Evolutionary conservation across 1,139 yeast genomes (phyloP), one percentile per base, ranked within the genome.

Genomic region (Geotrichum cucujoidarum): DNA sequence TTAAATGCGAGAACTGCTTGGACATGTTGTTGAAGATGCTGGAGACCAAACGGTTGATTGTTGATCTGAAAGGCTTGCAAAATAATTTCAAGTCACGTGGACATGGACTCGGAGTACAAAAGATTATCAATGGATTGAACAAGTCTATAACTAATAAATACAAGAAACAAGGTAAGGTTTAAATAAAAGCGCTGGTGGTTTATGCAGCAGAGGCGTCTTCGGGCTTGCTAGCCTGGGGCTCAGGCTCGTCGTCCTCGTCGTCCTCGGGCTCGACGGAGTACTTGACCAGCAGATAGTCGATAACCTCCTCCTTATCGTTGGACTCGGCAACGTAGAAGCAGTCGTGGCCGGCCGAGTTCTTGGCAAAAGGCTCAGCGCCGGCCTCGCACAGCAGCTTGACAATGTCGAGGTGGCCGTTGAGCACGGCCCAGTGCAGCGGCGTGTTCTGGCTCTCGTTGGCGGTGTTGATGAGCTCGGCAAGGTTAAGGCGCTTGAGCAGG

Each of bases 381-480:
- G 79, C 75, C 29, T 83, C 90, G 61, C 92, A 82, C 41, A 92
- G 70, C 8, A 77, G 62, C 64, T 83, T 69, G 34, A 88, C 94
- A 8, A 83, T 72, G 2, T 77, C 81, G 53, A 87, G 67, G 58
- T 89, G 92, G 1, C 97, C 97, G 60, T 86, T 89, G 57, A 80
- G 76, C 0, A 95, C 77, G 0, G 97, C 97, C 98, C 98, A 92
- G 65, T 92, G 97, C 54, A 92, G 73, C 0, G 97, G 83, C 0
- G 98, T 89, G 64, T 92, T 92, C 3, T 97, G 97, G 27, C 83
- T 79, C 41, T 78, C 84, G 64, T 92, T 92, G 49, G 71, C 74
- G 21, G 72, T 68, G 49, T 79, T 74, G 27, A 83, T 80, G 43
- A 81, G 68, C 20, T 25, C 64, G 66, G 33, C 48, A 68, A 27